Evolutionary conservation across 805 yeast species (phyloP).

Genomic region (Priceomyces carsonii): DNA sequence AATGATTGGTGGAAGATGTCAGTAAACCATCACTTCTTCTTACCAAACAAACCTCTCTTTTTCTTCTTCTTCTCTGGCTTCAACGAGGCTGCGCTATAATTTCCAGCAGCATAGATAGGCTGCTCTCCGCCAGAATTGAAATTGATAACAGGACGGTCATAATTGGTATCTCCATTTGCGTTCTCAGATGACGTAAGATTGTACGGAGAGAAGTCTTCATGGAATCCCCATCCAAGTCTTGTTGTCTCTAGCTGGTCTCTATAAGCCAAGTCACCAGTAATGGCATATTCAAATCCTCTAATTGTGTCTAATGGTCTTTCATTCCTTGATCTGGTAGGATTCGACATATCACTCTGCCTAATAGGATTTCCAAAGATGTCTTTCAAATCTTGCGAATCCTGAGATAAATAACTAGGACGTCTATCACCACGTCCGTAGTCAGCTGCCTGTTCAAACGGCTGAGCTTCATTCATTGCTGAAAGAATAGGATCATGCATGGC

Average conservation of each 20-base stretch:
- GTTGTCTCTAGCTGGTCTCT: conserved; percentile 80
- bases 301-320: conserved; percentile 98
- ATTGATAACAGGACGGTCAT: conserved; percentile 42
- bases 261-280: conserved; percentile 82
- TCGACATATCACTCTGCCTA: conserved; percentile 77
- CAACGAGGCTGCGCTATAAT: conserved; percentile 54
- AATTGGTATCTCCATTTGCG: conserved; percentile 32
- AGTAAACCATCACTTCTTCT: conserved; percentile 36
- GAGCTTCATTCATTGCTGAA: conserved; percentile 91
- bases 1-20: neutral
- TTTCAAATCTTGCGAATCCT: conserved; percentile 56
- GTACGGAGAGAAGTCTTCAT: conserved; percentile 66
- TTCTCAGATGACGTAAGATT: conserved; percentile 33
- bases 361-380: conserved; percentile 90
- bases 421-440: conserved; percentile 27
- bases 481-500: conserved; percentile 82
- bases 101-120: conserved; percentile 53
- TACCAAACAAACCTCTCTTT: conserved; percentile 79
- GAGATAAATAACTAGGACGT: conserved; percentile 43
- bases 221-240: conserved; percentile 85
- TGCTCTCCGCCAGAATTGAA: conserved; percentile 39
- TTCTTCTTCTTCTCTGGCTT: conserved; percentile 38
- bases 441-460: conserved; percentile 79
- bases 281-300: conserved; percentile 88
- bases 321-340: conserved; percentile 90